Evolutionary conservation across 2,329 filamentous ascomycete genomes (phyloP).

Genomic region (Botrytis tulipae): DNA sequence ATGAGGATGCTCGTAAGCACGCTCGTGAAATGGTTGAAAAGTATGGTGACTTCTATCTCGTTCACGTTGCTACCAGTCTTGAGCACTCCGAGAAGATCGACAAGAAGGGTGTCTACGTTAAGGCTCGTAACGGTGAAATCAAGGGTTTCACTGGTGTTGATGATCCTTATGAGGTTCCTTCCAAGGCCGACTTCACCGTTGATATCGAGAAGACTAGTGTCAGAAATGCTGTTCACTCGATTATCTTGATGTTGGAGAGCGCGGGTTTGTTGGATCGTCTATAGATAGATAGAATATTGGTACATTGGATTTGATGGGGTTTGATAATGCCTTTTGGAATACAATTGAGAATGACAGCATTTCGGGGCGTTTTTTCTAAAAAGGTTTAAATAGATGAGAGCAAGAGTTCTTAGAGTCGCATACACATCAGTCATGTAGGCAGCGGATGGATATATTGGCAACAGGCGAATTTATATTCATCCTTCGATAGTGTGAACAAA

Average conservation of each 20-base stretch:
- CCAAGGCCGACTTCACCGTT: conserved; percentile 79
- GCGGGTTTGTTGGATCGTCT: conserved; percentile 77
- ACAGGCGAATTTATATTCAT: not conserved
- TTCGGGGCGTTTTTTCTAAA: not conserved
- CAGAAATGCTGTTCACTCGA: conserved; percentile 93
- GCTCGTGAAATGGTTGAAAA: conserved; percentile 85
- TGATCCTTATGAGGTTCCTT: conserved; percentile 87
- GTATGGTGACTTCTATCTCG: conserved; percentile 87
- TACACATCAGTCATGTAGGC: not conserved
- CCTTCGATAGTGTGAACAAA: too few species aligned
- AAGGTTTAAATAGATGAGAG: conserved; percentile 5
- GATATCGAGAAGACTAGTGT: conserved; percentile 85
- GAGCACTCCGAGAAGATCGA: conserved; percentile 95
- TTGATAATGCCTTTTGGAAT: conserved; percentile 4
- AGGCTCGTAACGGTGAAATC: conserved; percentile 84
- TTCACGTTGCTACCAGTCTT: conserved; percentile 91
- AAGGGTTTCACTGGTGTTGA: conserved; percentile 98
- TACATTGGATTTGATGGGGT: conserved; percentile 10
- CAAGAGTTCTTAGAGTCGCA: not conserved
- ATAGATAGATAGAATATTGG: conserved; percentile 26
- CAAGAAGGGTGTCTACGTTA: conserved; percentile 83
- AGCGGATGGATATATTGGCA: not conserved
- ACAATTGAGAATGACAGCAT: not conserved
- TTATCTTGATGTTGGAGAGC: conserved; percentile 87
- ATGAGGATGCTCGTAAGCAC: conserved; percentile 71